Evolutionary conservation across 345 rosid genomes (phyloP).

Genomic region (Bruguiera sexangula): DNA sequence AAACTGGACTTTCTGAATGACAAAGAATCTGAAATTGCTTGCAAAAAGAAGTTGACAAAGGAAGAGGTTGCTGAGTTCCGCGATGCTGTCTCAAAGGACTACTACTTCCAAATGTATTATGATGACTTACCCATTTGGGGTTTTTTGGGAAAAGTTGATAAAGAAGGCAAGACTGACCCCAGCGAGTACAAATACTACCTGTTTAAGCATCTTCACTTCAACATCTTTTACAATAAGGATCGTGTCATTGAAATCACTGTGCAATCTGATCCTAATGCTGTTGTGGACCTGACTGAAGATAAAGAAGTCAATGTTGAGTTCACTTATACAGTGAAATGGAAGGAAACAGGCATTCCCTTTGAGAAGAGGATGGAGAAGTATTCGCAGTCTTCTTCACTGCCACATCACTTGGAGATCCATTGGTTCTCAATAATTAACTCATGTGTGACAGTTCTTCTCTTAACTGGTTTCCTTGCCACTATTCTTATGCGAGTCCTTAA

Average conservation of each 20-base stretch:
- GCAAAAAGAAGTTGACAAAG: constrained; percentile 52
- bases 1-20: constrained; percentile 69
- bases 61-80: constrained; percentile 61
- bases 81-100: constrained; percentile 66
- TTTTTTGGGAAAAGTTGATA: constrained; percentile 79
- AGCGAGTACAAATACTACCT: constrained; percentile 64
- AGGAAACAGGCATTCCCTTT: constrained; percentile 73
- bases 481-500: constrained; percentile 88
- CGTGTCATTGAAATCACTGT: constrained; percentile 70
- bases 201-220: constrained; percentile 73
- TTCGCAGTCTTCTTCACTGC: constrained; percentile 75
- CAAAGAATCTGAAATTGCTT: constrained; percentile 57
- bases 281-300: constrained; percentile 76
- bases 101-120: constrained; percentile 85
- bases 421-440: constrained; percentile 93
- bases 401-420: constrained; percentile 88
- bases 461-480: constrained; percentile 90
- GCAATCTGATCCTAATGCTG: constrained; percentile 64
- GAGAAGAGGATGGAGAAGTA: constrained; percentile 93
- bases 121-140: constrained; percentile 94
- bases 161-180: constrained; percentile 56
- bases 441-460: constrained; percentile 81
- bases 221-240: constrained; percentile 68
- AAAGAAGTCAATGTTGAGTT: constrained; percentile 76
- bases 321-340: constrained; percentile 85